A percentile compares a stretch with the other conserved stretches of the same genome.
phyloP scores from a whole-genome alignment of 257 asterid species.

The Salvia splendens region DNA sequence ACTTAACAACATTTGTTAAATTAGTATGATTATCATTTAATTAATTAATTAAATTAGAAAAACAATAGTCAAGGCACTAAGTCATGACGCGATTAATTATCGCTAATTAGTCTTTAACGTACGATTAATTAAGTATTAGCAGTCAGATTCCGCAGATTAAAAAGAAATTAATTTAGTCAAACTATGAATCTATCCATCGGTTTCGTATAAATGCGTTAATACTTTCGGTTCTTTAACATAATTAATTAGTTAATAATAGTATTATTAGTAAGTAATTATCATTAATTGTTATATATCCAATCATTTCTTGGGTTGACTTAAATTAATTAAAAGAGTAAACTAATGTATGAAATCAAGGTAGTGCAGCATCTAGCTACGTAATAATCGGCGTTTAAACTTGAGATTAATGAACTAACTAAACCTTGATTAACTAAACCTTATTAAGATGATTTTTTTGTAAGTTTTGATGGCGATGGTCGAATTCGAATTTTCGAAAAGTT shows the following conservation, averaged over 20 bases:
- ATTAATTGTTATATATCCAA: conserved; percentile 21
- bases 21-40: conserved; percentile 10
- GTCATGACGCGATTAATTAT: conserved; percentile 22
- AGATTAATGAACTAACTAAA: conserved; percentile 1
- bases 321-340: not conserved
- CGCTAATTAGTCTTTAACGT: conserved; percentile 17
- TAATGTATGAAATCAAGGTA: not conserved
- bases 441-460: not conserved
- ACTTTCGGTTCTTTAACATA: conserved; percentile 26
- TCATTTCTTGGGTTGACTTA: conserved; percentile 39
- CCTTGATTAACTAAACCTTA: conserved; percentile 22
- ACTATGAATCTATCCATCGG: conserved; percentile 47
- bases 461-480: conserved; percentile 14
- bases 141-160: conserved; percentile 31
- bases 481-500: conserved; percentile 19
- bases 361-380: conserved; percentile 36
- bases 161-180: conserved; percentile 41
- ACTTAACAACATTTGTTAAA: conserved; percentile 15
- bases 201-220: conserved; percentile 27
- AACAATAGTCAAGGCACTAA: conserved; percentile 37
- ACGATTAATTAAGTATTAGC: conserved; percentile 17
- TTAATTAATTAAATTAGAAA: not conserved
- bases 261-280: conserved; percentile 6
- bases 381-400: conserved; percentile 7
- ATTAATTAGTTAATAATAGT: not conserved